These are phyloP conservation scores for Gynostemma pentaphyllum DNA, from an alignment of 306 rosid species.

Conservation along the genomic window DNA sequence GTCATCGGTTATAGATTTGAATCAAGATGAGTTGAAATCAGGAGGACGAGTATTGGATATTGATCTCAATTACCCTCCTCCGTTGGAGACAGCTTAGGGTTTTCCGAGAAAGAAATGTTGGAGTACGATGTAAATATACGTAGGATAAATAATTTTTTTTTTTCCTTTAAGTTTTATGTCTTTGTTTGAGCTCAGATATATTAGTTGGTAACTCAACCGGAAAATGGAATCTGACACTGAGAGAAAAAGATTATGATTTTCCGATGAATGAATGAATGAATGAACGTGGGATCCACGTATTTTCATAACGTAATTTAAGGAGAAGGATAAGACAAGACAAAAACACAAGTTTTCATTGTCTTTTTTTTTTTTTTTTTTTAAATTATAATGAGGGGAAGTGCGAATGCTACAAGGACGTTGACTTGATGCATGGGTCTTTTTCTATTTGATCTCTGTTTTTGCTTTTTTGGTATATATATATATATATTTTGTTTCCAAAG, in stretches of 20 bases:
- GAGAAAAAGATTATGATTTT: no score
- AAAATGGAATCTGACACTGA: not conserved
- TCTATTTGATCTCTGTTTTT: no score
- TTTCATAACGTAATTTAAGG: not conserved
- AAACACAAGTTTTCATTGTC: not conserved
- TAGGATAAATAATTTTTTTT: not conserved
- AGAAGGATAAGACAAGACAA: no score
- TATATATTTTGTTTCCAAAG: no score
- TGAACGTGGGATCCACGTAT: not conserved
- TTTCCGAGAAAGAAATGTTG: no score
- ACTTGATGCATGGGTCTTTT: not conserved
- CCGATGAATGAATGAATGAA: not conserved
- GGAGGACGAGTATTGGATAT: conserved; percentile 17
- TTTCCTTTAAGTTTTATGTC: no score
- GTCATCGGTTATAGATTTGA: conserved; percentile 52
- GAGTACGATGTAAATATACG: no score
- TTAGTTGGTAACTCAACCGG: no score
- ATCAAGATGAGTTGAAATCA: conserved; percentile 10
- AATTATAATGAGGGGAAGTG: not conserved
- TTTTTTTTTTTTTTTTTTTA: no score
- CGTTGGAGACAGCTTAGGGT: conserved; percentile 24
- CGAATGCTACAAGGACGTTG: not conserved
- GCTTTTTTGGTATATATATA: no score
- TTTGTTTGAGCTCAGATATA: no score
- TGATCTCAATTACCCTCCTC: conserved; percentile 51